Base-by-base conservation (phyloP, 2,329 filamentous ascomycete genomes). In the Acrodontium crateriforme region DNA sequence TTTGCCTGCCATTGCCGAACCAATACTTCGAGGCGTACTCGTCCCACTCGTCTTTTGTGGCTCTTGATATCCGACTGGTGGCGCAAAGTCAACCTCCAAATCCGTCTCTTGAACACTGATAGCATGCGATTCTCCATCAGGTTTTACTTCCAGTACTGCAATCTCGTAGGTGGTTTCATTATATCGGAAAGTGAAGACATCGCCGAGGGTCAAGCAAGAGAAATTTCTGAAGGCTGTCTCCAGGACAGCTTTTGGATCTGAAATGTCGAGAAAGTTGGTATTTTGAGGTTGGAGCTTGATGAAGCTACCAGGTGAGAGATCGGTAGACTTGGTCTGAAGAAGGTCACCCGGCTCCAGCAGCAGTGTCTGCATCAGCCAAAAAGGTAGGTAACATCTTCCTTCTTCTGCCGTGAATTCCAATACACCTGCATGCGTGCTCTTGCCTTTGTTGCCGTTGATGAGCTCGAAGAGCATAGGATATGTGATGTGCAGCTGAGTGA, bases 391-490 rank as follows among this genome's bases (percentile, higher is more conserved):
- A 29, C 91, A 84, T 52, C 89, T 80, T 27, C 89, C 89, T 56
- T 98, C 89, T 52, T 98, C 89, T 3, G 89, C 89, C 31, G 93
- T 89, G 50, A 98, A 98, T 56, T 98, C 89, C 38, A 98, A 59
- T 12, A 98, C 89, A 62, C 89, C 89, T 4, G 82, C 85, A 56
- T 98, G 89, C 15, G 87, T 89, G 52, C 79, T 77, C 52, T 69
- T 77, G 16, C 72, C 72, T 50, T 75, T 77, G 37, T 78, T 73
- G 14, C 85, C 84, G 51, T 95, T 98, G 45, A 82, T 79, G 41
- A 98, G 67, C 68, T 98, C 87, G 62, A 98, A 92, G 41, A 95
- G 71, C 65, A 98, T 81, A 6, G 89, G 89, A 63, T 93, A 98
- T 52, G 91, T 85, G 37, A 98, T 92, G 56, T 95, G 87, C 10